These are phyloP conservation scores for Auricularia heimuer DNA, from an alignment of 768 basidiomycete species.

Conservation along the genomic window DNA sequence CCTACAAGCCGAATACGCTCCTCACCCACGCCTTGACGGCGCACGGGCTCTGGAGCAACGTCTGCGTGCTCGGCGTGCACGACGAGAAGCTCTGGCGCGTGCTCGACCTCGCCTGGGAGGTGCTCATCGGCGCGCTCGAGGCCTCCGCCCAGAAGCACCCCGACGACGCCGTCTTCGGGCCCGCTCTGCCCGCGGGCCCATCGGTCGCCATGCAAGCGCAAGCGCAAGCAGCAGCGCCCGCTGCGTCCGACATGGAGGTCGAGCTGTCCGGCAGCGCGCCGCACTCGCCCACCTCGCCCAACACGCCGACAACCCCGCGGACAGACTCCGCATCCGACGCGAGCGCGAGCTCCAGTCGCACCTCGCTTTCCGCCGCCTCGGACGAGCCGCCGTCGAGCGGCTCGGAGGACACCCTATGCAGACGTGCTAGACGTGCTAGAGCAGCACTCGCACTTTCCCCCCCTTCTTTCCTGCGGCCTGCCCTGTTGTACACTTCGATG, in stretches of 20 bases:
- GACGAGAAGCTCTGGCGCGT: slow-evolving; percentile 38
- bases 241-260: background rate
- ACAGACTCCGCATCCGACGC: background rate
- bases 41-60: slow-evolving; percentile 43
- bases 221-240: background rate
- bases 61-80: slow-evolving; percentile 38
- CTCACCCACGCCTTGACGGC: background rate
- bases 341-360: background rate
- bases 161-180: background rate
- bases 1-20: background rate
- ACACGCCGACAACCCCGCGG: no score
- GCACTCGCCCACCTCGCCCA: no score
- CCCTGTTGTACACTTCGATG: no score
- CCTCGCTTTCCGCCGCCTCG: background rate
- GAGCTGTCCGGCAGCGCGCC: no score
- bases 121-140: slow-evolving; percentile 33
- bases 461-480: no score
- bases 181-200: background rate
- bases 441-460: background rate
- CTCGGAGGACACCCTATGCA: background rate
- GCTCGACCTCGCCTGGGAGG: slow-evolving; percentile 41
- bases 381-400: background rate
- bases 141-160: slow-evolving; percentile 2
- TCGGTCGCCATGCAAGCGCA: background rate
- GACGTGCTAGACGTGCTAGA: background rate